Percentiles rank a stretch among this genome's conserved stretches.
These are phyloP conservation scores for Microbotryum violaceum DNA, from an alignment of 1,284 basidiomycete species.

Conservation along the genomic window DNA sequence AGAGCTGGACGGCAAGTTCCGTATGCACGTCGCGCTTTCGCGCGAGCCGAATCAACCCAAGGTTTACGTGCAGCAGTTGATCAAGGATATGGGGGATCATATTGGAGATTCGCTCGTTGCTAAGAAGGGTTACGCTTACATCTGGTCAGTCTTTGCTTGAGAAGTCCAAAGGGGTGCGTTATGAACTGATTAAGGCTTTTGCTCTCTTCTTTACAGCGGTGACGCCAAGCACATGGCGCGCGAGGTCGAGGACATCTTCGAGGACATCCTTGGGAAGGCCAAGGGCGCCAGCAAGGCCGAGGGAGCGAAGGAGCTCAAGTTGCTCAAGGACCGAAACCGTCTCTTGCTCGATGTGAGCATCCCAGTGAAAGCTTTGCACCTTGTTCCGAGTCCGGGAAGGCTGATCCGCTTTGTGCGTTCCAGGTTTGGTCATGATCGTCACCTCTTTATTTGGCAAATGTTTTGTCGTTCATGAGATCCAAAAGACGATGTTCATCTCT, in stretches of 20 bases:
- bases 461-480: too few relatives aligned
- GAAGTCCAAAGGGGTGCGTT: neutral
- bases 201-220: conserved; percentile 60
- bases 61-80: conserved; percentile 93
- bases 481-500: too few relatives aligned
- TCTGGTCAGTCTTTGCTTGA: conserved; percentile 18
- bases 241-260: conserved; percentile 80
- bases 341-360: conserved; percentile 29
- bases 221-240: conserved; percentile 96
- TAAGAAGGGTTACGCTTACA: conserved; percentile 74
- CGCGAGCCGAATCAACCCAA: conserved; percentile 66
- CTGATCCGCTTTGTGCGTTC: too few relatives aligned
- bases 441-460: too few relatives aligned
- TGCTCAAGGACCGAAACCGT: conserved; percentile 64
- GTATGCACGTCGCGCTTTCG: conserved; percentile 79
- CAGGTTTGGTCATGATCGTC: too few relatives aligned
- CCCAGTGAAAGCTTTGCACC: too few relatives aligned
- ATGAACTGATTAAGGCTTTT: neutral
- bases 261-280: conserved; percentile 80
- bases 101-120: conserved; percentile 83
- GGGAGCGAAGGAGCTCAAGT: conserved; percentile 81
- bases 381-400: too few relatives aligned
- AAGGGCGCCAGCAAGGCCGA: conserved; percentile 81
- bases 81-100: conserved; percentile 74
- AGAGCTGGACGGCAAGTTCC: conserved; percentile 85